Base-by-base conservation (phyloP, 345 rosid genomes). In the Viola odorata region DNA sequence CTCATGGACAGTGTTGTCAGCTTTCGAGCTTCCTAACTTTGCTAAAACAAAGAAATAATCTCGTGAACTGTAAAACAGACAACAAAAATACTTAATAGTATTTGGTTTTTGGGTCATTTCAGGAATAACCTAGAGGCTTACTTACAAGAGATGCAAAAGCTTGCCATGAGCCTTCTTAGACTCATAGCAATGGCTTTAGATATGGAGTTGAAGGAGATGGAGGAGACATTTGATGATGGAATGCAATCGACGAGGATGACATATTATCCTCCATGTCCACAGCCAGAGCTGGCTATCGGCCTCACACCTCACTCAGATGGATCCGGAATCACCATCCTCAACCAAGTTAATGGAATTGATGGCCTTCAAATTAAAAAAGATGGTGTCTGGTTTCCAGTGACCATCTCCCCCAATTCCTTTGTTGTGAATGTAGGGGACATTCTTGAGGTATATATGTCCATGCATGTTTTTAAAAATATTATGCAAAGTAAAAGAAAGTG, bases 161-260 rank as follows among this genome's bases (percentile, higher is more conserved):
- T 81, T 9, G 66, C 69, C 14, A 68, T 50, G 74, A 61, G 57
- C 15, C 65, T 81, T 13, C 12, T 78, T 4, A 57, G 37, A 23
- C 60, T 60, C 5, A 41, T 78, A 3, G 74, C 69, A 13, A 55
- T 48, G 7, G 59, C 59, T 57, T 61, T 78, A 11, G 65, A 63
- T 23, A 63, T 75, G 1, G 62, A 71, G 4, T 0, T 40, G 42
- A 50, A 53, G 45, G 68, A 75, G 52, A 63, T 75, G 49, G 62
- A 62, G 58, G 76, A 75, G 41, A 37, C 65, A 56, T 77, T 78
- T 57, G 78, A 63, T 0, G 71, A 80, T 16, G 84, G 77, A 57
- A 41, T 72, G 17, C 80, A 73, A 55, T 54, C 74, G 0, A 15
- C 69, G 47, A 75, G 80, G 61, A 64, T 75, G 76, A 67, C 70